Evolutionary conservation across 2,329 filamentous ascomycete genomes (phyloP).

Genomic region (Chaetomium strumarium): DNA sequence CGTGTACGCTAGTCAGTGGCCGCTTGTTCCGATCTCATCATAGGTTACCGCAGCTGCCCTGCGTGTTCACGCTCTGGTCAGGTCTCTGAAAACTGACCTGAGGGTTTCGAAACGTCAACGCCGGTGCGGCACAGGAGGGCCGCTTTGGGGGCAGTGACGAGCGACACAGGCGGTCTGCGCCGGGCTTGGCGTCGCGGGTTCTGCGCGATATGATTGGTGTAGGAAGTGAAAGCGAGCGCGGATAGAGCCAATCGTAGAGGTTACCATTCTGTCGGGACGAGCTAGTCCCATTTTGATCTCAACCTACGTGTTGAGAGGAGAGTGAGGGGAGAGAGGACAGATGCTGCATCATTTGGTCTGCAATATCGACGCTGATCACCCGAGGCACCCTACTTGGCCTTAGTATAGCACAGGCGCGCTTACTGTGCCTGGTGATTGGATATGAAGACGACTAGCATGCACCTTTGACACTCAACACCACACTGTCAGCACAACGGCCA

Average conservation of each 20-base stretch:
- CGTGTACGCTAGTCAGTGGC: background rate
- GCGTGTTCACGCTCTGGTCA: background rate
- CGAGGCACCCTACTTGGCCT: background rate
- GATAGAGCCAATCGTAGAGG: background rate
- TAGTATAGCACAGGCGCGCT: slow-evolving; percentile 5
- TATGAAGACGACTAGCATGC: background rate
- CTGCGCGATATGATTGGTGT: slow-evolving; percentile 5
- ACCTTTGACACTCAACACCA: slow-evolving; percentile 4
- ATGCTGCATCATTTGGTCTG: background rate
- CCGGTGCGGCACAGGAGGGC: slow-evolving; percentile 13
- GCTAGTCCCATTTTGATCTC: background rate
- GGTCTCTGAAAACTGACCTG: slow-evolving; percentile 10
- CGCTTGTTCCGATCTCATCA: background rate
- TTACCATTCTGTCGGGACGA: slow-evolving; percentile 11
- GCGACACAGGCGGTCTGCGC: background rate
- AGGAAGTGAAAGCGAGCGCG: background rate
- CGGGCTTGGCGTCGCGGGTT: background rate
- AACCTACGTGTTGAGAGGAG: background rate
- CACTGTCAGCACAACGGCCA: background rate
- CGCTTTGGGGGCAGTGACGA: background rate
- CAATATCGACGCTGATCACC: background rate
- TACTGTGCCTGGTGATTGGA: slow-evolving; percentile 13
- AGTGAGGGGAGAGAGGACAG: background rate
- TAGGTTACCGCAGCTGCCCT: background rate
- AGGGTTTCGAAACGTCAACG: slow-evolving; percentile 14